Evolutionary conservation across 1,139 yeast genomes (phyloP).

Genomic region (Saccharomyces hybrid): DNA sequence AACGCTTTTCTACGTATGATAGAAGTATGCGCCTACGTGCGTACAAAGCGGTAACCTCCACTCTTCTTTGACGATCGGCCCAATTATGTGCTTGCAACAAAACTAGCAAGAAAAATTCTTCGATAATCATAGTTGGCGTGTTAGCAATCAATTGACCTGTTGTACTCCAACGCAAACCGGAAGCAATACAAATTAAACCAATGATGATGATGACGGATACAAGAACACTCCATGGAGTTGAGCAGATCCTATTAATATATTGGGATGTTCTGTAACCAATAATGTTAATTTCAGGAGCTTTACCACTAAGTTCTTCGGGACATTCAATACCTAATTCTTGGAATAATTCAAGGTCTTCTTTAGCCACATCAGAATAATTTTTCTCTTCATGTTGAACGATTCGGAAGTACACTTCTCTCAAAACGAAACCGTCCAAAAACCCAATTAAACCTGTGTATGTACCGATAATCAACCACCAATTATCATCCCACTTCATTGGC

Average conservation of each 20-base stretch:
- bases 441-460: conserved; percentile 38
- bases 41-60: conserved; percentile 19
- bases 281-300: conserved; percentile 10
- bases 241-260: conserved; percentile 22
- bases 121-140: conserved; percentile 37
- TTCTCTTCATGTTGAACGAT: conserved; percentile 28
- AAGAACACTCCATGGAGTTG: conserved; percentile 28
- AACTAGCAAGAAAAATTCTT: conserved; percentile 33
- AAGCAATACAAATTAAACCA: conserved; percentile 28
- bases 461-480: conserved; percentile 39
- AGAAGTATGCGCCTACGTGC: conserved; percentile 20
- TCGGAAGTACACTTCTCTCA: conserved; percentile 34
- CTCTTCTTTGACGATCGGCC: conserved; percentile 26
- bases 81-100: conserved; percentile 34
- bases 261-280: conserved; percentile 23
- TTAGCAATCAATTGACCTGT: conserved; percentile 35
- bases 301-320: conserved; percentile 17
- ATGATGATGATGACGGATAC: conserved; percentile 25
- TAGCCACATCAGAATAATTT: conserved; percentile 24
- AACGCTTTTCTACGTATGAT: conserved; percentile 8
- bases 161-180: conserved; percentile 31
- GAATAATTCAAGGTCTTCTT: conserved; percentile 22
- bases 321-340: conserved; percentile 17
- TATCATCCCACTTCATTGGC: conserved; percentile 30
- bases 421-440: conserved; percentile 35